Evolutionary conservation across 192 early-diverging fungal species (phyloP).

Genomic region (Backusella mclennaniae): DNA sequence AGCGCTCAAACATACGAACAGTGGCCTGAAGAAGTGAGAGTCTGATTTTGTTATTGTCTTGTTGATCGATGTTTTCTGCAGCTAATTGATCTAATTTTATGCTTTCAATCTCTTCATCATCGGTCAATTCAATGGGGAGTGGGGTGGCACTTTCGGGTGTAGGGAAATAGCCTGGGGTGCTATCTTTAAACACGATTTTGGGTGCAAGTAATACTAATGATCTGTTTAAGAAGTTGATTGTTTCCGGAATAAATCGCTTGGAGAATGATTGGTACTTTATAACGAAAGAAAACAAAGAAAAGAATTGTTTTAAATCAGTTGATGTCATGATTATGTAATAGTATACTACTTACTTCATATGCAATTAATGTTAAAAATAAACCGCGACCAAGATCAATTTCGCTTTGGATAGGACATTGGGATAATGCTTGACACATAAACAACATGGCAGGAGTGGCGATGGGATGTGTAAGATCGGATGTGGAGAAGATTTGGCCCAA

Average conservation of each 20-base stretch:
- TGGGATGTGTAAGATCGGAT: constrained; percentile 87
- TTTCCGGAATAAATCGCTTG: constrained; percentile 76
- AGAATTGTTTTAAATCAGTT: background rate
- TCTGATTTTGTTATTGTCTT: constrained; percentile 20
- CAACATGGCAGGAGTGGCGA: constrained; percentile 82
- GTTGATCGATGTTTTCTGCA: constrained; percentile 3
- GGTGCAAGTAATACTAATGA: constrained; percentile 47
- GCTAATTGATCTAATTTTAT: constrained; percentile 17
- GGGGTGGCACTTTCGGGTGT: constrained; percentile 24
- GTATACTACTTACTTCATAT: constrained; percentile 47
- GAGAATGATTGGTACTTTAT: constrained; percentile 62
- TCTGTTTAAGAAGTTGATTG: constrained; percentile 59
- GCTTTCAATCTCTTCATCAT: constrained; percentile 10
- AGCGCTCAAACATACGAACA: constrained; percentile 44
- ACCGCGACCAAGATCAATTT: constrained; percentile 68
- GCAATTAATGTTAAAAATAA: constrained; percentile 76
- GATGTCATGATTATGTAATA: background rate
- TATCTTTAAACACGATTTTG: constrained; percentile 28
- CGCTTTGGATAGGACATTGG: constrained; percentile 56
- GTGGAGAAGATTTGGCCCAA: constrained; percentile 82
- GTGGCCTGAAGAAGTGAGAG: constrained; percentile 40
- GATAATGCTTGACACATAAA: constrained; percentile 77
- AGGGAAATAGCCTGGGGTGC: constrained; percentile 47
- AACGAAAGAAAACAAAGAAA: background rate
- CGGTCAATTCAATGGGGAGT: constrained; percentile 35